Percentiles rank a stretch among this genome's conserved stretches.
phyloP scores from a whole-genome alignment of 2,329 filamentous ascomycete genomes.

The Monilinia vaccinii-corymbosi region DNA sequence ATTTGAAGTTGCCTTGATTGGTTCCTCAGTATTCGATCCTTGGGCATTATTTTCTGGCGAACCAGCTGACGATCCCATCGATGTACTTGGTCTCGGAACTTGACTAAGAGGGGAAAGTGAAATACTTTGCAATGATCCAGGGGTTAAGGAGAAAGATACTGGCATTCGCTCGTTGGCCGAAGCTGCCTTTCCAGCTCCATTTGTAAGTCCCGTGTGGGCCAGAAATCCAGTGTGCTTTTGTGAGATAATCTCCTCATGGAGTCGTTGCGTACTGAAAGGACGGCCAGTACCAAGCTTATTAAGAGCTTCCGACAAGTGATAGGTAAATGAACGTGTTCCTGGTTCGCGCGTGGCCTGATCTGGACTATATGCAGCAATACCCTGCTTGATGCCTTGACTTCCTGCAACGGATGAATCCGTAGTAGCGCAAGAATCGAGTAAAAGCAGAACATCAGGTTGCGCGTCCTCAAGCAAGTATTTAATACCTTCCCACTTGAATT shows the following conservation, averaged over 20 bases:
- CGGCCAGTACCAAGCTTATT: conserved; percentile 42
- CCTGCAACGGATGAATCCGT: conserved; percentile 41
- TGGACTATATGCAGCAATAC: conserved; percentile 49
- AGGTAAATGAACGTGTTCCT: conserved; percentile 48
- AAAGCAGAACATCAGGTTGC: conserved; percentile 51
- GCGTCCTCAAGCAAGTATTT: conserved; percentile 54
- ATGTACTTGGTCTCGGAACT: conserved; percentile 28
- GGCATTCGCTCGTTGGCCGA: conserved; percentile 34
- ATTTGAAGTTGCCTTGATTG: conserved; percentile 24
- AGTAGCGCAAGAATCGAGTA: conserved; percentile 53
- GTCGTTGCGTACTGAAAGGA: conserved; percentile 46
- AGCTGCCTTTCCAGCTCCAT: conserved; percentile 34
- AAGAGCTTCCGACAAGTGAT: conserved; percentile 46
- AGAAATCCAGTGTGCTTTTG: conserved; percentile 33
- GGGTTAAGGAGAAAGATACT: conserved; percentile 46
- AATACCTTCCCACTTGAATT: conserved; percentile 55
- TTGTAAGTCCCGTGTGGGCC: conserved; percentile 37
- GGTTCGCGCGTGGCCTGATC: conserved; percentile 40
- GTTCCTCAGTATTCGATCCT: conserved; percentile 15
- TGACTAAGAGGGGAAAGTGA: conserved; percentile 36
- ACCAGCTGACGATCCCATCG: conserved; percentile 22
- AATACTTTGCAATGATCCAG: conserved; percentile 43
- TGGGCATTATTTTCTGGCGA: conserved; percentile 23
- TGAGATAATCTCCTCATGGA: conserved; percentile 45
- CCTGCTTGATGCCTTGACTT: conserved; percentile 50